phyloP scores from a whole-genome alignment of 371 early-diverging fungal species.

The Catenaria anguillulae region DNA sequence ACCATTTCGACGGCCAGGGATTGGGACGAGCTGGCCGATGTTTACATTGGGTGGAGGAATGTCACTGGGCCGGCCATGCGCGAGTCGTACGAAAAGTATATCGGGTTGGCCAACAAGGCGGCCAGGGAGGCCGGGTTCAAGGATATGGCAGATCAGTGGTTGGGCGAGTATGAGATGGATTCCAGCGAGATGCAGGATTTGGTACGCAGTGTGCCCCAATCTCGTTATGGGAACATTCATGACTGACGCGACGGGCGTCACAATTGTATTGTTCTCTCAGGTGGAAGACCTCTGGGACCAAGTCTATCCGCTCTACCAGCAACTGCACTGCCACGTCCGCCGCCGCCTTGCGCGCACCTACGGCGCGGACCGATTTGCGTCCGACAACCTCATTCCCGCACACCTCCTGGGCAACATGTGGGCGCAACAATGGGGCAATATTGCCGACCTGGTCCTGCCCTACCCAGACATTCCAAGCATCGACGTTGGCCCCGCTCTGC shows the following conservation, averaged over 20 bases:
- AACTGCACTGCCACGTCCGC: conserved; percentile 12
- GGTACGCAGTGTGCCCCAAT: too few species aligned
- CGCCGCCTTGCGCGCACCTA: background rate
- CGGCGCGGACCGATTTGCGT: background rate
- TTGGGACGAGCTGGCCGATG: conserved; percentile 10
- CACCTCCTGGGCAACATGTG: conserved; percentile 15
- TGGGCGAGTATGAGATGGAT: conserved; percentile 3
- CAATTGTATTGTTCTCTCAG: conserved; percentile 5
- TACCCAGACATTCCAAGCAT: conserved; percentile 9
- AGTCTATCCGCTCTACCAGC: conserved; percentile 14
- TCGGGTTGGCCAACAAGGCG: conserved; percentile 13
- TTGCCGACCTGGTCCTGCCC: conserved; percentile 11
- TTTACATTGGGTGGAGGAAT: conserved; percentile 13
- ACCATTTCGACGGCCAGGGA: conserved; percentile 10
- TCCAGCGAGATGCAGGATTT: background rate
- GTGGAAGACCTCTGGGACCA: conserved; percentile 10
- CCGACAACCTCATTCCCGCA: background rate
- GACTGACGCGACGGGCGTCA: conserved; percentile 9
- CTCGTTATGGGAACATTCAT: background rate
- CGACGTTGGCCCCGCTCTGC: background rate
- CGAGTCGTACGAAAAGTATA: conserved; percentile 8
- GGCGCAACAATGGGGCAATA: conserved; percentile 15
- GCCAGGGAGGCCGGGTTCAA: conserved; percentile 12
- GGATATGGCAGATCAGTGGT: conserved; percentile 13
- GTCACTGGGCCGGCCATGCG: conserved; percentile 11